Percentiles rank a stretch among this genome's conserved stretches.
Evolutionary conservation across 108 stramenopile genomes (phyloP).

Genomic region (Thalassiosira profunda): DNA sequence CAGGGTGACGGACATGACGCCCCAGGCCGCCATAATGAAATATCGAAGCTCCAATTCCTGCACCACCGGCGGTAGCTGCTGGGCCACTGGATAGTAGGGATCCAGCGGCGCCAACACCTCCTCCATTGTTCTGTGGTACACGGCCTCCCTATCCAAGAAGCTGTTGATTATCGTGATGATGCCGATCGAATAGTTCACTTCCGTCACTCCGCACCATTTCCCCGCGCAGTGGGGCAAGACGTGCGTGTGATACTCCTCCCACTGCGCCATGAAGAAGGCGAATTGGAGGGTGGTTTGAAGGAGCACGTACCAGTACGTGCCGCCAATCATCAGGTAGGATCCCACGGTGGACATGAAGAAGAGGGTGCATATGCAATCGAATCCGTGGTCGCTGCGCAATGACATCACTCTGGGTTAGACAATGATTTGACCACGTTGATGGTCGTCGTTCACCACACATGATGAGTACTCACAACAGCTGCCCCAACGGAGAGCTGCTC

Average conservation of each 20-base stretch:
- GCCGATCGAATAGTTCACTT: slow-evolving; percentile 70
- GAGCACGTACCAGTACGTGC: slow-evolving; percentile 55
- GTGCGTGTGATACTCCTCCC: slow-evolving; percentile 97
- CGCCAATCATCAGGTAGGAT: slow-evolving; percentile 50
- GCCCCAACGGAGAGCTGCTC: slow-evolving; percentile 92
- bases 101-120: slow-evolving; percentile 15
- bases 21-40: slow-evolving; percentile 43
- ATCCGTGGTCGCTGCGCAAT: slow-evolving; percentile 87
- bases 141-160: slow-evolving; percentile 50
- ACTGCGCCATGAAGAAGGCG: slow-evolving; percentile 93
- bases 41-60: slow-evolving; percentile 51
- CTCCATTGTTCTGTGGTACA: slow-evolving; percentile 42
- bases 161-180: slow-evolving; percentile 31
- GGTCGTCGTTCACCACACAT: background rate
- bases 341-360: slow-evolving; percentile 57
- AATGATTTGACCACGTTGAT: background rate
- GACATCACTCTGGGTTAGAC: background rate
- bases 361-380: slow-evolving; percentile 92
- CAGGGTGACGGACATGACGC: slow-evolving; percentile 35
- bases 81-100: background rate
- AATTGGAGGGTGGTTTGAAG: slow-evolving; percentile 80
- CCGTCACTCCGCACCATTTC: slow-evolving; percentile 79
- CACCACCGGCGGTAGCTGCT: slow-evolving; percentile 18
- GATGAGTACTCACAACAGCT: slow-evolving; percentile 75
- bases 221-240: slow-evolving; percentile 77